Evolutionary conservation across 306 rosid species (phyloP).

Genomic region (Mucuna pruriens): DNA sequence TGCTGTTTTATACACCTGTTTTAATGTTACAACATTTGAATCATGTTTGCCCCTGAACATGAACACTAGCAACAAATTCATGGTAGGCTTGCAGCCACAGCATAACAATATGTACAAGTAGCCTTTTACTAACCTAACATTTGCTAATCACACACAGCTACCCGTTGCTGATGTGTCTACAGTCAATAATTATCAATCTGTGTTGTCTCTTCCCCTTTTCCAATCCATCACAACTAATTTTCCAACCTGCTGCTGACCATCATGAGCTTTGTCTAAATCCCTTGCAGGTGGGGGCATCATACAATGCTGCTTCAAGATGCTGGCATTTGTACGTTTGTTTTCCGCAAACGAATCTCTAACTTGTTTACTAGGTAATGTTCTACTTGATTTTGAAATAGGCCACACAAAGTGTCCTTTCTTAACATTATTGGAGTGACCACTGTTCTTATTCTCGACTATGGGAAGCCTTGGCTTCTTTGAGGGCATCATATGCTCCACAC

Average conservation of each 20-base stretch:
- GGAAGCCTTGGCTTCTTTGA: slow-evolving; percentile 80
- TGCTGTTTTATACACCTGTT: slow-evolving; percentile 59
- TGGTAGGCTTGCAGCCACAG: slow-evolving; percentile 49
- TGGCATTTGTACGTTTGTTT: slow-evolving; percentile 52
- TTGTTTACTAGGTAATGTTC: slow-evolving; percentile 70
- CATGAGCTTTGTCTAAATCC: slow-evolving; percentile 56
- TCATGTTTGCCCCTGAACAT: slow-evolving; percentile 47
- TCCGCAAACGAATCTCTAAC: slow-evolving; percentile 57
- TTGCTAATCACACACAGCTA: slow-evolving; percentile 47
- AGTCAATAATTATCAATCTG: slow-evolving; percentile 46
- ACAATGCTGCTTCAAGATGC: slow-evolving; percentile 58
- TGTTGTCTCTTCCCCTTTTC: slow-evolving; percentile 74
- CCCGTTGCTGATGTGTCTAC: slow-evolving; percentile 38
- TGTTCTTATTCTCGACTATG: slow-evolving; percentile 54
- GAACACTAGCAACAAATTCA: slow-evolving; percentile 50
- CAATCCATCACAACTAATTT: slow-evolving; percentile 71
- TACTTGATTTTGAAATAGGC: slow-evolving; percentile 83
- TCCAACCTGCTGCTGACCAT: slow-evolving; percentile 61
- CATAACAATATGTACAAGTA: slow-evolving; percentile 63
- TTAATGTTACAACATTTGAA: slow-evolving; percentile 72
- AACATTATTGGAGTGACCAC: slow-evolving; percentile 43
- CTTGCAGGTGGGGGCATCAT: slow-evolving; percentile 85
- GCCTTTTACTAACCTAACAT: slow-evolving; percentile 49
- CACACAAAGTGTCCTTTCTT: slow-evolving; percentile 63
- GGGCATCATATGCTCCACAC: slow-evolving; percentile 52